phyloP scores from a whole-genome alignment of 2,329 filamentous ascomycete genomes.

The Cladosporium velox region DNA sequence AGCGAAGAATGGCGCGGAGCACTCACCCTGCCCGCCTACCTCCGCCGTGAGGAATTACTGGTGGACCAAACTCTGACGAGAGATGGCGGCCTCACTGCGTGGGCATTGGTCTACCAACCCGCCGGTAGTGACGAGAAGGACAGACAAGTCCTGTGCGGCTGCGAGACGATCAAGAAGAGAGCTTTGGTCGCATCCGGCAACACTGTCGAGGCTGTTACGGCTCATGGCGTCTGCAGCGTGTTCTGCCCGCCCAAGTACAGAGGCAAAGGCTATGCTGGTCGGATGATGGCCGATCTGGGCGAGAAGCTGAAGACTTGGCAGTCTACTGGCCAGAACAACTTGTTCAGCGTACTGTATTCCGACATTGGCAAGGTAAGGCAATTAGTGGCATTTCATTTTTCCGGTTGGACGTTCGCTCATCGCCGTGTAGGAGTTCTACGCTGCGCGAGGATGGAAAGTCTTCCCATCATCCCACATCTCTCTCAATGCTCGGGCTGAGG shows the following conservation, averaged over 20 bases:
- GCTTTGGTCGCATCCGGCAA: slow-evolving; percentile 49
- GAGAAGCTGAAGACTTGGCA: slow-evolving; percentile 54
- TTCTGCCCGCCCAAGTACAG: slow-evolving; percentile 69
- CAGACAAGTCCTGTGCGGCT: slow-evolving; percentile 55
- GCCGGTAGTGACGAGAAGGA: slow-evolving; percentile 30
- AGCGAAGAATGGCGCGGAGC: slow-evolving; percentile 60
- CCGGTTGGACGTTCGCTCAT: slow-evolving; percentile 6
- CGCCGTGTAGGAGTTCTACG: slow-evolving; percentile 65
- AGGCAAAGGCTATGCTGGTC: slow-evolving; percentile 73
- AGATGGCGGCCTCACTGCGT: slow-evolving; percentile 59
- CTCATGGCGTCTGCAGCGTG: slow-evolving; percentile 77
- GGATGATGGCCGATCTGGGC: slow-evolving; percentile 72
- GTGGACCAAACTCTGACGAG: slow-evolving; percentile 53
- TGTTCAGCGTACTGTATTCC: slow-evolving; percentile 81
- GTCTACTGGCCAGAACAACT: slow-evolving; percentile 45
- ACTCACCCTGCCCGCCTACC: slow-evolving; percentile 56
- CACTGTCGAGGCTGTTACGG: slow-evolving; percentile 57
- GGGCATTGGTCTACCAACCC: slow-evolving; percentile 58
- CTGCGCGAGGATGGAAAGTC: slow-evolving; percentile 72
- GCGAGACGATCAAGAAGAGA: slow-evolving; percentile 57
- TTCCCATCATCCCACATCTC: slow-evolving; percentile 73
- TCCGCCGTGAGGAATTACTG: slow-evolving; percentile 59
- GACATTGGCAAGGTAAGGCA: slow-evolving; percentile 69
- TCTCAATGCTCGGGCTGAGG: slow-evolving; percentile 51
- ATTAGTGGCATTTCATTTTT: background rate